Evolutionary conservation across 2,329 filamentous ascomycete genomes (phyloP), one percentile per base, ranked within the genome.

Genomic region (Teratosphaeria gauchensis): DNA sequence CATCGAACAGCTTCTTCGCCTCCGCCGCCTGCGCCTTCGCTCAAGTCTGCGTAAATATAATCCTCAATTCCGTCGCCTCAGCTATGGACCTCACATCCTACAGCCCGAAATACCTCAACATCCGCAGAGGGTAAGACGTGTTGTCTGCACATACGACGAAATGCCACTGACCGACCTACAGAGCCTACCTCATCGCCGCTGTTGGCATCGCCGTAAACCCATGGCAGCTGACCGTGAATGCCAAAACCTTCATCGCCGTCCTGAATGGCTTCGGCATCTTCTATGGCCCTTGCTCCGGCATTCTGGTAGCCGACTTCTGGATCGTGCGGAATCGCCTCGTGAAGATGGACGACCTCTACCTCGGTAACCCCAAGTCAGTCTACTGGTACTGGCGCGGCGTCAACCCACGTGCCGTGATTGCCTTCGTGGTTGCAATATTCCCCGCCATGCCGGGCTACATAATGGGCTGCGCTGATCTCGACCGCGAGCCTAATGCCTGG

Each of bases 331-430:
- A 42, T 12, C 35, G 35, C 35, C 52, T 54, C 52, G n/a, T 30
- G 2, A 54, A 54, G 9, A 21, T 54, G 21, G n/a, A 28, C n/a
- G 52, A 30, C 9, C 24, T 54, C 28, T 54, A 54, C 52, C 24
- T 30, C 31, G 30, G 31, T 9, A 19, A 19, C n/a, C 52, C 52
- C 24, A 32, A 54, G 30, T 54, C 51, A 32, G 42, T 58, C 33
- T 58, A 58, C 52, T 54, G 52, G 51, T 58, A 58, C 51, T 54
- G 31, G 14, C 38, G 54, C 28, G 52, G 56, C 33, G 33, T 58
- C 30, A 58, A 58, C 33, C 54, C 51, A 51, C 51, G 56, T 4
- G 56, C 56, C 12, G 32, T 52, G 9, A 53, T 58, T 11, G 56
- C 56, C n/a, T 58, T 51, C 51, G 33, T 52, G 21, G 46, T 54